A percentile compares a stretch with the other conserved stretches of the same genome.
These are phyloP conservation scores for Alternaria conjuncta DNA, from an alignment of 2,329 filamentous ascomycete genomes.

Conservation along the genomic window DNA sequence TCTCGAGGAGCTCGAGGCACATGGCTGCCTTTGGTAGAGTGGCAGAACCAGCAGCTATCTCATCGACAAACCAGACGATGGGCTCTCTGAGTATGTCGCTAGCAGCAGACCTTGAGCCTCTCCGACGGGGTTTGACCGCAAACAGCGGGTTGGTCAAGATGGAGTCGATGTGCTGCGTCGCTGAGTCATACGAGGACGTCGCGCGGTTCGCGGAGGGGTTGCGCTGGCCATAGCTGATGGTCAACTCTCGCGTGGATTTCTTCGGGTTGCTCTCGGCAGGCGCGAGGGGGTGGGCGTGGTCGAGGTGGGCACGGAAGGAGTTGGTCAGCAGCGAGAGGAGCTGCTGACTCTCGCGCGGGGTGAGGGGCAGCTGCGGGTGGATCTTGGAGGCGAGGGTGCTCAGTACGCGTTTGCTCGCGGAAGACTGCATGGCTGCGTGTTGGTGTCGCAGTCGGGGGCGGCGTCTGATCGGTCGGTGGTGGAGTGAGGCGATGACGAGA, in stretches of 20 bases:
- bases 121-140: slow-evolving; percentile 36
- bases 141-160: slow-evolving; percentile 61
- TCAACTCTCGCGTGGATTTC: slow-evolving; percentile 1
- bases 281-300: slow-evolving; percentile 59
- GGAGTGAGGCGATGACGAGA: slow-evolving; percentile 14
- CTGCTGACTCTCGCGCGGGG: slow-evolving; percentile 63
- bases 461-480: not conserved
- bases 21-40: slow-evolving; percentile 47
- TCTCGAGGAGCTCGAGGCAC: slow-evolving; percentile 46
- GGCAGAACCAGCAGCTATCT: slow-evolving; percentile 48
- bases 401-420: slow-evolving; percentile 48
- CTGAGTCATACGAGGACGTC: slow-evolving; percentile 47
- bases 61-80: slow-evolving; percentile 50
- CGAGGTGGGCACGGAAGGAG: slow-evolving; percentile 69
- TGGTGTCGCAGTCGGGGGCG: slow-evolving; percentile 4
- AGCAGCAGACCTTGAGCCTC: slow-evolving; percentile 34
- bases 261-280: slow-evolving; percentile 11
- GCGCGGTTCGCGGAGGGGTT: slow-evolving; percentile 12
- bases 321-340: slow-evolving; percentile 66
- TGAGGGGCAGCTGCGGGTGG: slow-evolving; percentile 60
- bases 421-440: slow-evolving; percentile 57
- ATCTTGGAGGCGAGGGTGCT: slow-evolving; percentile 60
- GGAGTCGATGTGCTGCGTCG: slow-evolving; percentile 57
- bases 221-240: slow-evolving; percentile 11
- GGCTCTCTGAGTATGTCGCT: slow-evolving; percentile 45